phyloP scores from a whole-genome alignment of 352 stramenopile genomes.

The Globisporangium perplexum region DNA sequence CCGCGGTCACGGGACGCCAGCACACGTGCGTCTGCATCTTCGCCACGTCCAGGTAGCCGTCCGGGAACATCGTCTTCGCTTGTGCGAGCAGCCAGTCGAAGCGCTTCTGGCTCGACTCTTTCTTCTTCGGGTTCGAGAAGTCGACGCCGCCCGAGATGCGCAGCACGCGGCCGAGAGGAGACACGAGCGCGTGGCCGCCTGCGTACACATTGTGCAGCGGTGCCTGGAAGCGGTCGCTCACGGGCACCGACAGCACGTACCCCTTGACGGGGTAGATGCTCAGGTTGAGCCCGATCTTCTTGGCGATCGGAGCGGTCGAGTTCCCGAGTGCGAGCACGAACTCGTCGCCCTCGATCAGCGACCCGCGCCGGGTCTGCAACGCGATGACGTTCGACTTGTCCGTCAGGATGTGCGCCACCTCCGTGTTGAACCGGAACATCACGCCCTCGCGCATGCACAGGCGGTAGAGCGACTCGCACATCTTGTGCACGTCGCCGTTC shows the following conservation, averaged over 20 bases:
- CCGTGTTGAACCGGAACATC: conserved; percentile 87
- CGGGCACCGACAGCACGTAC: conserved; percentile 81
- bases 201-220: conserved; percentile 82
- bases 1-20: conserved; percentile 75
- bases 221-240: conserved; percentile 52
- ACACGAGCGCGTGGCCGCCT: conserved; percentile 67
- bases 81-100: conserved; percentile 77
- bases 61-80: conserved; percentile 73
- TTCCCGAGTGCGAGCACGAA: conserved; percentile 84
- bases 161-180: conserved; percentile 60
- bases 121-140: conserved; percentile 70
- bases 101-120: conserved; percentile 44
- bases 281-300: conserved; percentile 64
- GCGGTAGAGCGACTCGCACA: conserved; percentile 76
- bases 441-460: conserved; percentile 78
- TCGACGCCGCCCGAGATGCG: conserved; percentile 79
- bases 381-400: conserved; percentile 75
- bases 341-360: conserved; percentile 82
- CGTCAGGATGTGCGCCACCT: conserved; percentile 73
- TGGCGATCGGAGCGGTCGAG: conserved; percentile 57
- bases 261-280: conserved; percentile 83
- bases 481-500: conserved; percentile 87
- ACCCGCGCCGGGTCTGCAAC: conserved; percentile 71
- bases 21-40: conserved; percentile 81
- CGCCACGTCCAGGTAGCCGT: conserved; percentile 70